Evolutionary conservation across 495 filamentous ascomycete genomes (phyloP).

Genomic region (Gamarada debralockiae): DNA sequence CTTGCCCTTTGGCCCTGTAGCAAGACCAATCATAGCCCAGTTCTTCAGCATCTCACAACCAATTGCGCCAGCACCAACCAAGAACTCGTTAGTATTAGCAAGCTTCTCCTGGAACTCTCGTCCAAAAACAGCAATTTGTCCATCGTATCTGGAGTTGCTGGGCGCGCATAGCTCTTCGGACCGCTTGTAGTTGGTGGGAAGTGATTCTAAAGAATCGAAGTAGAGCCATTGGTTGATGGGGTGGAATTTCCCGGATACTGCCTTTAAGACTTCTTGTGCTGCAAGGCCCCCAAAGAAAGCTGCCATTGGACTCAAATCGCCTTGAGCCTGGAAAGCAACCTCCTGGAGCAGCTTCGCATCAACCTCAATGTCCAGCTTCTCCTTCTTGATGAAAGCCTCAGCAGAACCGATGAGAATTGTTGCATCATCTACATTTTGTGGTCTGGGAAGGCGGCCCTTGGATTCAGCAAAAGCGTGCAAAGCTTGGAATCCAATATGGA

Average conservation of each 20-base stretch:
- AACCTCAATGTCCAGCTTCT: constrained; percentile 71
- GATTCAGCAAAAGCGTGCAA: constrained; percentile 76
- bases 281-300: constrained; percentile 94
- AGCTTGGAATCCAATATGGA: constrained; percentile 91
- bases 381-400: constrained; percentile 63
- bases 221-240: constrained; percentile 93
- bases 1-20: constrained; percentile 80
- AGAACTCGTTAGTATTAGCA: constrained; percentile 81
- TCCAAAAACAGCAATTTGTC: constrained; percentile 95
- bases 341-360: constrained; percentile 92
- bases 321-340: constrained; percentile 91
- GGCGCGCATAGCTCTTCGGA: constrained; percentile 88
- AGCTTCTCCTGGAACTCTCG: constrained; percentile 92
- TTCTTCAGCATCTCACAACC: constrained; percentile 99
- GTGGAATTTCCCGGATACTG: constrained; percentile 95
- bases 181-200: constrained; percentile 67
- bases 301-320: constrained; percentile 86
- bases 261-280: constrained; percentile 95
- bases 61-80: constrained; percentile 96
- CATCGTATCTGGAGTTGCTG: constrained; percentile 80
- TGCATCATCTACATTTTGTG: constrained; percentile 83
- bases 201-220: constrained; percentile 94
- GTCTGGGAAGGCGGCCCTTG: constrained; percentile 70
- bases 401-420: constrained; percentile 69
- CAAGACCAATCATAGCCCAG: constrained; percentile 98